phyloP scores from a whole-genome alignment of 129 eudicot genomes.

The Smallanthus sonchifolius region DNA sequence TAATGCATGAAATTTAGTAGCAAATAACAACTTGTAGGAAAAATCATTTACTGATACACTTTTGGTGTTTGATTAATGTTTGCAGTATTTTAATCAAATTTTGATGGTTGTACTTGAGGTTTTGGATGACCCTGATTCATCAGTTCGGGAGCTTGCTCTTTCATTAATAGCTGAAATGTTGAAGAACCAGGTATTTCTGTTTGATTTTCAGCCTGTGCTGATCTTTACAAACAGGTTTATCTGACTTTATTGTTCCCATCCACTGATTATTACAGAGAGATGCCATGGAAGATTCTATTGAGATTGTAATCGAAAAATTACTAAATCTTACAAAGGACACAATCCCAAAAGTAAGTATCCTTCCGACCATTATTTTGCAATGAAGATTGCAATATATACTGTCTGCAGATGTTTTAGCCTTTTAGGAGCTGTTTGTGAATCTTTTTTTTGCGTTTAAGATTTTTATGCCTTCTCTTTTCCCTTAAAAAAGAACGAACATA shows the following conservation, averaged over 20 bases:
- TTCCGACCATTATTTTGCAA: not conserved
- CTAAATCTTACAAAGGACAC: constrained; percentile 75
- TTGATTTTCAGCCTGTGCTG: not conserved
- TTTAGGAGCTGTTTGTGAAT: not conserved
- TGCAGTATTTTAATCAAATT: constrained; percentile 96
- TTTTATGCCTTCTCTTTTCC: not conserved
- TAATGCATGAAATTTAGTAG: constrained; percentile 6
- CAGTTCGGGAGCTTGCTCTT: constrained; percentile 68
- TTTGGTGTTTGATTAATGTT: constrained; percentile 21
- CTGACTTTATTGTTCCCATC: constrained; percentile 6
- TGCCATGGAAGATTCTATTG: constrained; percentile 90
- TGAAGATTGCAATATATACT: not conserved
- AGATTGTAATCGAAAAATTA: constrained; percentile 85
- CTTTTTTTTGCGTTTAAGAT: constrained; percentile 3
- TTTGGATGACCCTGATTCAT: constrained; percentile 78
- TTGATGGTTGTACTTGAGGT: constrained; percentile 83
- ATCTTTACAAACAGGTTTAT: constrained; percentile 1
- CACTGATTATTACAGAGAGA: constrained; percentile 51
- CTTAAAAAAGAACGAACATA: not conserved
- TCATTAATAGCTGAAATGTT: constrained; percentile 78
- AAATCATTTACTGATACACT: constrained; percentile 4
- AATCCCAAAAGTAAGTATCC: constrained; percentile 56
- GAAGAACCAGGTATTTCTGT: constrained; percentile 70
- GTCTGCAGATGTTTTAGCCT: not conserved
- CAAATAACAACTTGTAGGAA: not conserved